Evolutionary conservation across 306 rosid genomes (phyloP), one percentile per base, ranked within the genome.

Genomic region (Myrica gale): DNA sequence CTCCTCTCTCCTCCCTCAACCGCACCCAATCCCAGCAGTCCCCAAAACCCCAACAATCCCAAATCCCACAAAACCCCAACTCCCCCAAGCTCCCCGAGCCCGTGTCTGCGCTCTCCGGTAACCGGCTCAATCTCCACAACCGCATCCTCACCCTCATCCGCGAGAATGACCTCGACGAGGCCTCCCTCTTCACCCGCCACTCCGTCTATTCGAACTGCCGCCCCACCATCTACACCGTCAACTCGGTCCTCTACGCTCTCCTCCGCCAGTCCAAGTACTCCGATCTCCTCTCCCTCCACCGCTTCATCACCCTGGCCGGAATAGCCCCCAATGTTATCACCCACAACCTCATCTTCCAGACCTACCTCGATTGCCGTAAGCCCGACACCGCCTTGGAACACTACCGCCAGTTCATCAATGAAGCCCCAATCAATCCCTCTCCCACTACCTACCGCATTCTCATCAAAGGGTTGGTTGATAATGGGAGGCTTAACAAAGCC

Each of bases 271-370:
- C 96, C 5, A 92, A 92, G 6, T 95, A 95, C 58, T 78, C 97
- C 10, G 99, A 95, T 23, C 91, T 95, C 56, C 84, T 95, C 42
- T 89, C 97, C 9, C 99, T 95, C 44, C 97, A 95, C 70, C 92
- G 99, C 1, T 95, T 95, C 78, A 90, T 95, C 8, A 92, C 93
- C 2, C 99, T 92, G 43, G 97, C 99, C 9, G 99, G 99, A 21
- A 92, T 95, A 6, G 93, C 91, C 1, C 96, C 97, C 55, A 95
- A 92, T 73, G 78, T 92, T 53, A 79, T 95, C 43, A 95, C 99
- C 1, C 89, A 95, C 78, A 95, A 95, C 79, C 86, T 92, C 80
- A 77, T 95, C 19, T 92, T 95, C 76, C 99, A 90, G 78, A 95
- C 97, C 2, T 95, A 95, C 74, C 85, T 95, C 66, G 97, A 95